Conservation (phyloP, 805 yeast species). For the Suhomyces kilbournensis region DNA sequence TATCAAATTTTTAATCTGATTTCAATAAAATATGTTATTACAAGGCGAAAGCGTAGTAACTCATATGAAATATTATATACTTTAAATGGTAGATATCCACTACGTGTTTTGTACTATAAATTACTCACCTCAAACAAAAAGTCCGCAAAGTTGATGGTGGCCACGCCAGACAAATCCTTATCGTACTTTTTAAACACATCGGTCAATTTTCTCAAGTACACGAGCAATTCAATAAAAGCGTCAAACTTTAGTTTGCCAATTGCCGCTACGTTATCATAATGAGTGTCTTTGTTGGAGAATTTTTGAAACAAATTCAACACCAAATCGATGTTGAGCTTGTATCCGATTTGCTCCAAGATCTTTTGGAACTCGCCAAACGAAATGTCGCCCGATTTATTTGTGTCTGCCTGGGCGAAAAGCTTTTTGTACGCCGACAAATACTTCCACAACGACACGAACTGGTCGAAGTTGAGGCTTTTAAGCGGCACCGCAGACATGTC, state of each 20-base stretch:
- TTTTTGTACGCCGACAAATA: constrained; percentile 65
- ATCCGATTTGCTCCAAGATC: constrained; percentile 64
- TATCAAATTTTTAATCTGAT: too few species aligned
- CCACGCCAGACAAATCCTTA: constrained; percentile 68
- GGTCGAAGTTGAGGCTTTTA: constrained; percentile 45
- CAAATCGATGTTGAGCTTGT: constrained; percentile 54
- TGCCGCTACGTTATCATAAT: constrained; percentile 17
- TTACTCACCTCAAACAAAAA: constrained; percentile 54
- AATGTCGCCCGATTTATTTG: constrained; percentile 56
- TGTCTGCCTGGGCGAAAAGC: constrained; percentile 59
- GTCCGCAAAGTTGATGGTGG: constrained; percentile 62
- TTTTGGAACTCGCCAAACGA: constrained; percentile 64
- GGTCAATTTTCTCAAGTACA: constrained; percentile 72
- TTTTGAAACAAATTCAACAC: constrained; percentile 57
- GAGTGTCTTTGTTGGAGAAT: constrained; percentile 43
- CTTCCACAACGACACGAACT: constrained; percentile 67
- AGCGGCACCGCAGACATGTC: constrained; percentile 18
- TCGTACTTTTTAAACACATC: constrained; percentile 78
- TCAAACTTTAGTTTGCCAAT: constrained; percentile 64
- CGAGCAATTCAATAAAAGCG: constrained; percentile 75
- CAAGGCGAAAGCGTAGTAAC: too few species aligned
- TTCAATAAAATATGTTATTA: too few species aligned
- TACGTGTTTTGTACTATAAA: too few species aligned
- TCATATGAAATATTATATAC: too few species aligned
- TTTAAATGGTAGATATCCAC: too few species aligned